Base-by-base conservation (phyloP, 257 asterid genomes). In the Solanum pennellii region DNA sequence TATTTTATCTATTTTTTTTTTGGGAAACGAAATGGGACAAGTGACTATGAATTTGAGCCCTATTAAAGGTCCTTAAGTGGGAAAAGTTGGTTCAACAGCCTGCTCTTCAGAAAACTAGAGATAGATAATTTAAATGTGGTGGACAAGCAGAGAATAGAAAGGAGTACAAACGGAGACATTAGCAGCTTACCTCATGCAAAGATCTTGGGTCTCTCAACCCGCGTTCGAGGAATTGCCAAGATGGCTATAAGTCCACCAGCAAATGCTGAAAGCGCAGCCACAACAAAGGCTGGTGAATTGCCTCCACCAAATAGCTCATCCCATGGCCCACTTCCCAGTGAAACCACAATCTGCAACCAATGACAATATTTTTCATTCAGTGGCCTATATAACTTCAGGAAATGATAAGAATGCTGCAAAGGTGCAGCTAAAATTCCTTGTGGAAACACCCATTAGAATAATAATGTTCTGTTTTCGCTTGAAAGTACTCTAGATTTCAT, bases 251-350 rank as follows among this genome's bases (percentile, higher is more conserved):
- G 91, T 89, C 97, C 98, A 90, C 93, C 90, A 27, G 90, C 88
- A 84, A 94, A 88, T 42, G 98, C 91, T 85, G 97, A 88, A 85
- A 93, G 20, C 42, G 98, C 95, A 49, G 94, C 98, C 25, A 93
- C 93, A 66, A 75, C 92, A 71, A 96, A 89, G 83, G 98, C 98
- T 71, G 98, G 97, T 4, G 99, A 93, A 90, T 93, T 95, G 75
- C 98, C 99, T 74, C 98, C 98, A 76, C 98, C 99, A 90, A 94
- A 92, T 60, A 94, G 91, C 89, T 90, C 92, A 88, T 93, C 95
- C 95, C 93, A 92, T 14, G 95, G 97, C 29, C 99, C 98, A 27
- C 96, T 88, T 89, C 98, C 98, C 87, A 95, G 47, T 73, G 98
- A 96, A 86, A 96, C 98, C 29, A 95, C 79, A 72, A 94, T 90